Percentiles rank a stretch among this genome's conserved stretches.
These are phyloP conservation scores for Elymus sibiricus DNA, from an alignment of 176 grass and related monocot species.

Conservation along the genomic window DNA sequence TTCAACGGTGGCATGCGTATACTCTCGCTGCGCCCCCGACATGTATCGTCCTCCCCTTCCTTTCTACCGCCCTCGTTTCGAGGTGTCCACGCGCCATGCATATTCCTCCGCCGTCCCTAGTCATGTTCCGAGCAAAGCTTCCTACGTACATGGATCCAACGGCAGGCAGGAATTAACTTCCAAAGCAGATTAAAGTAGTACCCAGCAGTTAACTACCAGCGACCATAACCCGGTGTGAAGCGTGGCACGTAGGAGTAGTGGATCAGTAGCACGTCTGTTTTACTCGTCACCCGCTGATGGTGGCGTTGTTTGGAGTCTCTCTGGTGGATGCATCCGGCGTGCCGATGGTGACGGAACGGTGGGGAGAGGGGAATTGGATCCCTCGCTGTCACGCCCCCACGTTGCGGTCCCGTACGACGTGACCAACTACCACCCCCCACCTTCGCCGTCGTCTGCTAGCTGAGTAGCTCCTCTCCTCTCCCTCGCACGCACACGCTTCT, in stretches of 20 bases:
- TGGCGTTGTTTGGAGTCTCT: too few relatives aligned
- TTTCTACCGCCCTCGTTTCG: neutral
- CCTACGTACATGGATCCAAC: neutral
- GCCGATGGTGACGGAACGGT: neutral
- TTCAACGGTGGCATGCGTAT: too few relatives aligned
- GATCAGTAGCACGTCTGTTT: neutral
- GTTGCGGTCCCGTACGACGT: slow-evolving; percentile 33
- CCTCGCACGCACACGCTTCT: too few relatives aligned
- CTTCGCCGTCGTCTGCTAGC: neutral
- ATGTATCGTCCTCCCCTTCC: neutral
- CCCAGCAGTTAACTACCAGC: neutral
- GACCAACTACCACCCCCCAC: slow-evolving; percentile 21
- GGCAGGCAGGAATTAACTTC: neutral
- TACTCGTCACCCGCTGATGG: too few relatives aligned
- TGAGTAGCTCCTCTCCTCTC: too few relatives aligned
- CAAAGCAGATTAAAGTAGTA: neutral
- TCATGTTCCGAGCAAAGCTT: neutral
- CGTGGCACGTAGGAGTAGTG: too few relatives aligned
- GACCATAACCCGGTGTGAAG: neutral
- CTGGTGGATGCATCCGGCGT: neutral
- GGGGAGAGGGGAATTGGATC: neutral
- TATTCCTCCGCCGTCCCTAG: neutral
- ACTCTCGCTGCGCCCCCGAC: neutral
- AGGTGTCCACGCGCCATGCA: neutral
- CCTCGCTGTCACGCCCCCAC: slow-evolving; percentile 27